phyloP scores from a whole-genome alignment of 352 stramenopile genomes.

The Pythium inflatum region DNA sequence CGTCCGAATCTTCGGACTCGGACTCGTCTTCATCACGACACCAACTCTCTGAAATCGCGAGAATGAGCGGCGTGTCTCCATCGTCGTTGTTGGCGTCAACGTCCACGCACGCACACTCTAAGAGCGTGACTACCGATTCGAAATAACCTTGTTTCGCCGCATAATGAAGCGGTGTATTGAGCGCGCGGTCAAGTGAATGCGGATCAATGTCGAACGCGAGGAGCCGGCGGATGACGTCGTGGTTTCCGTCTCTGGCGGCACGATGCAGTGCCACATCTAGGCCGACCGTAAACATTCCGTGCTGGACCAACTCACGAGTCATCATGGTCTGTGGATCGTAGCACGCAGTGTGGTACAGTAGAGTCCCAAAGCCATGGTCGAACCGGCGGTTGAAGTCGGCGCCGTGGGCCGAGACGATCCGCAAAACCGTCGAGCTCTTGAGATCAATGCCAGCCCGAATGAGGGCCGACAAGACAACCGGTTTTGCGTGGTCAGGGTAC shows the following conservation, averaged over 20 bases:
- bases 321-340: not conserved
- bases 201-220: slow-evolving; percentile 3
- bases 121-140: not conserved
- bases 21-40: not conserved
- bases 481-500: not conserved
- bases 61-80: not conserved
- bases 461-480: not conserved
- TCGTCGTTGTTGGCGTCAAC: not conserved
- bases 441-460: not conserved
- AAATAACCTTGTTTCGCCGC: slow-evolving; percentile 4
- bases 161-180: not conserved
- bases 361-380: not conserved
- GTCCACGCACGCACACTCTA: not conserved
- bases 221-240: not conserved
- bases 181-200: not conserved
- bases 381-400: slow-evolving; percentile 6
- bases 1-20: not conserved
- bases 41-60: not conserved
- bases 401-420: slow-evolving; percentile 2
- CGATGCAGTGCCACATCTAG: not conserved
- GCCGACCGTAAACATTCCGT: not conserved
- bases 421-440: not conserved
- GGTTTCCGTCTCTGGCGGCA: not conserved
- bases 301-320: not conserved
- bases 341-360: not conserved